Percentiles rank a stretch among this genome's conserved stretches.
These are phyloP conservation scores for Hypoxylon trugodes DNA, from an alignment of 495 filamentous ascomycete genomes.

Conservation along the genomic window DNA sequence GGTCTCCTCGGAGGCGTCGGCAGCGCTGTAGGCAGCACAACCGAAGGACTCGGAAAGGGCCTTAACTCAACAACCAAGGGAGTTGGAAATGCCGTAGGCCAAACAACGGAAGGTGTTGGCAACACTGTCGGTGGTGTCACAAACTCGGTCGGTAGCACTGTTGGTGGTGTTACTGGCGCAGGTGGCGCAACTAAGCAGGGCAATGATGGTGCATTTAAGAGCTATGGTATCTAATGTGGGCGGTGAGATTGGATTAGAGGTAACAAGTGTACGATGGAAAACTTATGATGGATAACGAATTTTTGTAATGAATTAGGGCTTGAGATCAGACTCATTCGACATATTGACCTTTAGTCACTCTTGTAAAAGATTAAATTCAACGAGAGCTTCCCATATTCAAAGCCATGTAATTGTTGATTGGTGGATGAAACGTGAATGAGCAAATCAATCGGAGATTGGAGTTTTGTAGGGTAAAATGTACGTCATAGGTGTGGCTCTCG, in stretches of 20 bases:
- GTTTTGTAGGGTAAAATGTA: too few relatives aligned
- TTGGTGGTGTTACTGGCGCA: conserved; percentile 37
- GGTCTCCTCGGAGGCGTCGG: conserved; percentile 50
- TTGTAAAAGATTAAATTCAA: too few relatives aligned
- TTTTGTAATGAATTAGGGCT: background rate
- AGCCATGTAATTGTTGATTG: too few relatives aligned
- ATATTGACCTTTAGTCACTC: background rate
- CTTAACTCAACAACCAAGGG: conserved; percentile 47
- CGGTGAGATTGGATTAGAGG: background rate
- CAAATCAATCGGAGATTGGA: too few relatives aligned
- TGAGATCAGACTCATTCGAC: background rate
- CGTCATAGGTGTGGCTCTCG: too few relatives aligned
- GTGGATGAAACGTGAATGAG: too few relatives aligned
- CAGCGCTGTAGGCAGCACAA: conserved; percentile 42
- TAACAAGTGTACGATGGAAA: too few relatives aligned
- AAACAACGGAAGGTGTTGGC: conserved; percentile 48
- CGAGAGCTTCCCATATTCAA: too few relatives aligned
- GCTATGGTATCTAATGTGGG: conserved; percentile 39
- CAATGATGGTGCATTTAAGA: conserved; percentile 33
- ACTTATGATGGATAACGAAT: background rate
- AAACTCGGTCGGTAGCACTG: conserved; percentile 32
- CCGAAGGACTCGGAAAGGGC: conserved; percentile 48
- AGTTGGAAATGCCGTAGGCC: conserved; percentile 46
- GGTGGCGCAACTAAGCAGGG: conserved; percentile 28
- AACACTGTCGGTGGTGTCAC: conserved; percentile 42